Conservation (phyloP, 1,284 basidiomycete genomes). For the Microbotryomycetes sp. region DNA sequence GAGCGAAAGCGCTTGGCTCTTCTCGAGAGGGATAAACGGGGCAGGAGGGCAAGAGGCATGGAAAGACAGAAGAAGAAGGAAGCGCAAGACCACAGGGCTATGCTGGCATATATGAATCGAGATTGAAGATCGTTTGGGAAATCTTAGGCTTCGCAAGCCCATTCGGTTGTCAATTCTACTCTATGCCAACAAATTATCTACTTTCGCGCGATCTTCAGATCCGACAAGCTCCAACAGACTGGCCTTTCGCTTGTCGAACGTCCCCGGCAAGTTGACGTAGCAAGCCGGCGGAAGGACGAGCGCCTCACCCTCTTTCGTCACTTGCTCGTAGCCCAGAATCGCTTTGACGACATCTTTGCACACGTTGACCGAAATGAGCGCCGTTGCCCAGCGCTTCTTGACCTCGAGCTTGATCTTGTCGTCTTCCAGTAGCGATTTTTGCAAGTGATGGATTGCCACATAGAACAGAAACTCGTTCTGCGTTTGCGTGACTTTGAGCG, state of each 20-base stretch:
- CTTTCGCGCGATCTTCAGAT: no score
- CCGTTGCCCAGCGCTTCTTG: no score
- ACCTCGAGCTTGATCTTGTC: background rate
- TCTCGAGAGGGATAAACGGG: background rate
- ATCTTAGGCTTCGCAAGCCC: no score
- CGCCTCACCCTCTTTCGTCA: background rate
- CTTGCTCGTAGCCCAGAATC: conserved; percentile 20
- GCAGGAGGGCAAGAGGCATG: conserved; percentile 12
- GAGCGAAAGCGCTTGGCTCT: background rate
- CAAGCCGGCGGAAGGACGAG: conserved; percentile 1
- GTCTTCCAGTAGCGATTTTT: conserved; percentile 36
- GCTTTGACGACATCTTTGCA: no score
- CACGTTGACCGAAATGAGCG: no score
- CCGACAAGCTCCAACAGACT: background rate
- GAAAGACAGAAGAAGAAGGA: conserved; percentile 6
- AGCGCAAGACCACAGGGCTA: conserved; percentile 6
- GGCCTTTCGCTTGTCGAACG: background rate
- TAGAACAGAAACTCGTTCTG: conserved; percentile 51
- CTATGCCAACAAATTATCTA: no score
- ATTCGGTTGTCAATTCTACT: no score
- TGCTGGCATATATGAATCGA: conserved; percentile 22
- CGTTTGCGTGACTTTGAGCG: background rate
- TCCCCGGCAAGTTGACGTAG: background rate
- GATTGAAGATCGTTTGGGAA: no score
- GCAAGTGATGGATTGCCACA: conserved; percentile 72